Conservation (phyloP, 1,284 basidiomycete species). For the Fomes fomentarius region DNA sequence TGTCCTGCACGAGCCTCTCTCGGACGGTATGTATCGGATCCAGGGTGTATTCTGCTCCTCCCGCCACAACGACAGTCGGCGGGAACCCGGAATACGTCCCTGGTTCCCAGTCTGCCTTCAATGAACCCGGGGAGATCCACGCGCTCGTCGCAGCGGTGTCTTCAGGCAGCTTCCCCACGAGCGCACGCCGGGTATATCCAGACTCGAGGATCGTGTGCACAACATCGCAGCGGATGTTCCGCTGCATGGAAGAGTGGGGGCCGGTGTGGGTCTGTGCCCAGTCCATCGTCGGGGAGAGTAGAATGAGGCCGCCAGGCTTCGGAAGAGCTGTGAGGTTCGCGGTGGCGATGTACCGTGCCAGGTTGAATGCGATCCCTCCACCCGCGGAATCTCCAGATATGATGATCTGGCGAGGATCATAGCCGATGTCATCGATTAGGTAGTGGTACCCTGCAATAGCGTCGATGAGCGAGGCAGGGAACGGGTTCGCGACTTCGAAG, state of each 20-base stretch:
- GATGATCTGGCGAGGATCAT: conserved; percentile 53
- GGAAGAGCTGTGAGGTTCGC: conserved; percentile 36
- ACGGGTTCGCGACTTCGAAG: conserved; percentile 42
- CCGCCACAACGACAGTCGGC: conserved; percentile 54
- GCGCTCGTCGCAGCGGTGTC: conserved; percentile 44
- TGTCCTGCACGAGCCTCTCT: conserved; percentile 40
- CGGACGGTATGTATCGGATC: conserved; percentile 45
- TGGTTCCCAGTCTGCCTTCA: conserved; percentile 35
- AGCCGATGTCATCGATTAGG: conserved; percentile 46
- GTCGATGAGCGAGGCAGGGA: conserved; percentile 68
- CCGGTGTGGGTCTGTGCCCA: conserved; percentile 41
- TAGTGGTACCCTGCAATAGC: conserved; percentile 64
- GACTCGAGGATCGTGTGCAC: conserved; percentile 30
- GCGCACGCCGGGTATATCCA: conserved; percentile 40
- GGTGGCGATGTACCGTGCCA: conserved; percentile 47
- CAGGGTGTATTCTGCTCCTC: conserved; percentile 54
- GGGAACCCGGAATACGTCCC: conserved; percentile 57
- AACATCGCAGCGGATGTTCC: conserved; percentile 44
- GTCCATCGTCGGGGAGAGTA: conserved; percentile 64
- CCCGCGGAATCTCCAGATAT: conserved; percentile 75
- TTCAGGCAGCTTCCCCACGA: conserved; percentile 45
- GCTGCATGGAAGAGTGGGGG: conserved; percentile 36
- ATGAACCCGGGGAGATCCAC: conserved; percentile 61
- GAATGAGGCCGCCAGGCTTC: conserved; percentile 43
- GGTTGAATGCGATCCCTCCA: conserved; percentile 65